A percentile compares a stretch with the other conserved stretches of the same genome.
Evolutionary conservation across 768 basidiomycete genomes (phyloP).

Genomic region (Agaricus bisporus): DNA sequence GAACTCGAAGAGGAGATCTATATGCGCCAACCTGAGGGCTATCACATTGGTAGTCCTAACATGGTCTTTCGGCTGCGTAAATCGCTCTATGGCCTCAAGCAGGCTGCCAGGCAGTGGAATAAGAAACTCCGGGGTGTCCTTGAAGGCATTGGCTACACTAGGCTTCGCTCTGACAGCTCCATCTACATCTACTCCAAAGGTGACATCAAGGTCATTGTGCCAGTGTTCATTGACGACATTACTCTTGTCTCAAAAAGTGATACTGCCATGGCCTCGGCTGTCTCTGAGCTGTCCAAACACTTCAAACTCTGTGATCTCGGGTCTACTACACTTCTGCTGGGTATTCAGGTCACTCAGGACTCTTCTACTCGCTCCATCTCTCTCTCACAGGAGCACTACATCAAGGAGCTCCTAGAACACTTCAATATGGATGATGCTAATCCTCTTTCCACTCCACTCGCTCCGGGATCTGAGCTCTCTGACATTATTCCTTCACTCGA

Average conservation of each 20-base stretch:
- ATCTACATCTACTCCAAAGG: slow-evolving; percentile 17
- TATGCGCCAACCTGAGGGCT: slow-evolving; percentile 24
- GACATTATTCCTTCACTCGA: neutral
- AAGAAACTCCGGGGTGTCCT: slow-evolving; percentile 21
- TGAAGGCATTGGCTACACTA: slow-evolving; percentile 17
- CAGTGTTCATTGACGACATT: slow-evolving; percentile 27
- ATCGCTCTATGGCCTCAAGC: slow-evolving; percentile 37
- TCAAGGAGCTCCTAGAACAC: slow-evolving; percentile 16
- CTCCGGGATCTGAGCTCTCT: slow-evolving; percentile 8
- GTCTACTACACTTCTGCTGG: slow-evolving; percentile 15
- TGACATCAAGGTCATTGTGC: slow-evolving; percentile 17
- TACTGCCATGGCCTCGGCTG: neutral
- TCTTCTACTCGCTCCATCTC: slow-evolving; percentile 12
- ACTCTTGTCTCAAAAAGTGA: slow-evolving; percentile 9
- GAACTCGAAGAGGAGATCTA: slow-evolving; percentile 25
- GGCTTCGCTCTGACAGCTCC: slow-evolving; percentile 17
- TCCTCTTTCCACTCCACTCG: slow-evolving; percentile 18
- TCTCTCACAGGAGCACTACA: slow-evolving; percentile 19
- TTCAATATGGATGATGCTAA: slow-evolving; percentile 16
- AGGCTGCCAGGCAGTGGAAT: slow-evolving; percentile 32
- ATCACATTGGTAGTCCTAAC: slow-evolving; percentile 10
- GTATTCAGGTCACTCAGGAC: slow-evolving; percentile 18
- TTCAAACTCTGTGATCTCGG: slow-evolving; percentile 15
- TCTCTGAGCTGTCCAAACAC: slow-evolving; percentile 10
- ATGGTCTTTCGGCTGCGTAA: slow-evolving; percentile 21